These are phyloP conservation scores for Ophiostoma piceae DNA, from an alignment of 2,329 filamentous ascomycete species.

Conservation along the genomic window DNA sequence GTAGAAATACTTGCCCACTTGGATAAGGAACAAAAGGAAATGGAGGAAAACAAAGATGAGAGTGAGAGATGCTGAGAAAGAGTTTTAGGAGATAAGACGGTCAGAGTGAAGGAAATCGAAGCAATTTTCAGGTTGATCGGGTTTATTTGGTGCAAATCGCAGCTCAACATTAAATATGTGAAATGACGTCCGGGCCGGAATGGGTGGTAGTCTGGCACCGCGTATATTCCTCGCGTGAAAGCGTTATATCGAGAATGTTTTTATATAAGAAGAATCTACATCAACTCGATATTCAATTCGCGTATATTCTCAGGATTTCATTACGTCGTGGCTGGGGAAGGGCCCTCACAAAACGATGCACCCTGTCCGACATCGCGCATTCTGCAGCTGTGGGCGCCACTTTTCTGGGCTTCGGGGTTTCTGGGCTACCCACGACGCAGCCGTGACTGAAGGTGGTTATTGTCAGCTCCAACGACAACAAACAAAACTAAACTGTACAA, in stretches of 20 bases:
- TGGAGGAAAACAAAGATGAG: background rate
- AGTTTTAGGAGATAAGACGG: background rate
- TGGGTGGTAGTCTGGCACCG: background rate
- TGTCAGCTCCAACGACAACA: background rate
- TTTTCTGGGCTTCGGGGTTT: slow-evolving; percentile 1
- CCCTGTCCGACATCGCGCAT: slow-evolving; percentile 1
- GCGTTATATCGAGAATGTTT: background rate
- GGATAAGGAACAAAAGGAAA: background rate
- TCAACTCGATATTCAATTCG: background rate
- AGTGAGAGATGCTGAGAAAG: background rate
- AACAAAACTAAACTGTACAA: slow-evolving; percentile 20
- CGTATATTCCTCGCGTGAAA: background rate
- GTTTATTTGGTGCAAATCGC: background rate
- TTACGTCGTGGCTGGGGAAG: background rate
- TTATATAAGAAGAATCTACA: background rate
- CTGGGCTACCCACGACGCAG: slow-evolving; percentile 21
- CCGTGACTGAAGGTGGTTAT: background rate
- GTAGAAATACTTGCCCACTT: slow-evolving; percentile 5
- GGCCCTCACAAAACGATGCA: background rate
- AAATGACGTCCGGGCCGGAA: background rate
- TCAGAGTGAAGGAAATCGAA: too few relatives aligned
- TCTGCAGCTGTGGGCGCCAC: slow-evolving; percentile 2
- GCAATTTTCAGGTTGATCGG: too few relatives aligned
- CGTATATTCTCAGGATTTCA: background rate
- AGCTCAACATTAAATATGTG: background rate